These are phyloP conservation scores for Barnettozyma wickerhamii DNA, from an alignment of 805 yeast species.

Conservation along the genomic window DNA sequence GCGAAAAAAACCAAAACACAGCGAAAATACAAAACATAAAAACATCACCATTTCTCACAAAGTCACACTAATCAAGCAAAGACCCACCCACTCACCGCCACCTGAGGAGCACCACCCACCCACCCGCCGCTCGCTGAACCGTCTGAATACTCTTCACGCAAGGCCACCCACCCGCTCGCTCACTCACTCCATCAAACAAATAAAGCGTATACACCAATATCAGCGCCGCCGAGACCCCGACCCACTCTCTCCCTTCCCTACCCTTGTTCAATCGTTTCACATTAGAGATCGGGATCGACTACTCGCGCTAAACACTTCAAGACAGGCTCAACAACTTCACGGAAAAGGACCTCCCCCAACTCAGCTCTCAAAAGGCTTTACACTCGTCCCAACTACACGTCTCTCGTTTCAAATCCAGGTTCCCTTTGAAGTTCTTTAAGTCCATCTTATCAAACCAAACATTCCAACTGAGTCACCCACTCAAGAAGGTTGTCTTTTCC, in stretches of 20 bases:
- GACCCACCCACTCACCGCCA: background rate
- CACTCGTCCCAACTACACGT: background rate
- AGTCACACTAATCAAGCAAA: background rate
- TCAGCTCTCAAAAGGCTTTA: background rate
- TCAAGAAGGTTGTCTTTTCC: background rate
- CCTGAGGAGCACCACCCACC: background rate
- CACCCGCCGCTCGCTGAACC: background rate
- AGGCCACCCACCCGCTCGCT: background rate
- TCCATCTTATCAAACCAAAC: background rate
- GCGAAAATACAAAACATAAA: no score
- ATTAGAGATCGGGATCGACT: background rate
- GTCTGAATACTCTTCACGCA: no score
- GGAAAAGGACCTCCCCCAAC: no score
- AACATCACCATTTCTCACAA: background rate
- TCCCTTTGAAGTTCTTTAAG: background rate
- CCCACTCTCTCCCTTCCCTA: background rate
- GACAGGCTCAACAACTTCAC: no score
- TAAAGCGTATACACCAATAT: no score
- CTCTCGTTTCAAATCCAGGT: background rate
- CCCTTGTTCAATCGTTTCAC: background rate
- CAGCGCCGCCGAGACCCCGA: background rate
- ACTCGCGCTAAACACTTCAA: background rate
- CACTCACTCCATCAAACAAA: no score
- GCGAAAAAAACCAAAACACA: background rate
- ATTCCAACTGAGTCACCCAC: background rate